phyloP scores from a whole-genome alignment of 1,284 basidiomycete genomes.

The Malassezia furfur region DNA sequence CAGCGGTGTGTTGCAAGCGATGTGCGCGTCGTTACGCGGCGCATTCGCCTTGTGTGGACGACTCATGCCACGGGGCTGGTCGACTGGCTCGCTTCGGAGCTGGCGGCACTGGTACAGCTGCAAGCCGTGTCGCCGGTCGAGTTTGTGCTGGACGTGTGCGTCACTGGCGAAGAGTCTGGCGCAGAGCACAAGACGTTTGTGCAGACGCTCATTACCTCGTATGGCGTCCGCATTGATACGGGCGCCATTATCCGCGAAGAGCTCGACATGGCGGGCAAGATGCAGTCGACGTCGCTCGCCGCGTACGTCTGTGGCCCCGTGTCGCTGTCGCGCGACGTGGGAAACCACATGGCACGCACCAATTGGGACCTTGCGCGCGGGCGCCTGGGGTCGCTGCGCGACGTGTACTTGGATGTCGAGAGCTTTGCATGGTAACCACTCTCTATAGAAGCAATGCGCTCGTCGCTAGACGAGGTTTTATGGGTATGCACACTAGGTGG shows the following conservation, averaged over 20 bases:
- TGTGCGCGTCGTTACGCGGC: not conserved
- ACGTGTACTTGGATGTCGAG: not conserved
- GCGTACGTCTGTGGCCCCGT: not conserved
- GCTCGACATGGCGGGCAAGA: not conserved
- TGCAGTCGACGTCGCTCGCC: not conserved
- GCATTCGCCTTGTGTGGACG: slow-evolving; percentile 6
- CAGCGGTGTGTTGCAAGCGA: not conserved
- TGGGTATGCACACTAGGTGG: not conserved
- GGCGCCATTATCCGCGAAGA: not conserved
- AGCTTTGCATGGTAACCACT: not conserved
- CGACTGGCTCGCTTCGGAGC: slow-evolving; percentile 1
- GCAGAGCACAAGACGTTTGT: not conserved
- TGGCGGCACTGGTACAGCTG: not conserved
- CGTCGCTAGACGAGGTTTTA: not conserved
- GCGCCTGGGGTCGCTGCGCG: not conserved
- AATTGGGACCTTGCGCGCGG: not conserved
- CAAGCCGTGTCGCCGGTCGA: not conserved
- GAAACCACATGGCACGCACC: not conserved
- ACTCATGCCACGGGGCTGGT: slow-evolving; percentile 1
- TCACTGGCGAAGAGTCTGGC: not conserved
- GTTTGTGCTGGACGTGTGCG: not conserved
- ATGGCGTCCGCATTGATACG: not conserved
- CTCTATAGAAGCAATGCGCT: not conserved
- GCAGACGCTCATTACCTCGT: not conserved
- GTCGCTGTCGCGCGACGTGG: not conserved